Evolutionary conservation across 2,329 filamentous ascomycete genomes (phyloP), one percentile per base, ranked within the genome.

Genomic region (Penicillium sp.): DNA sequence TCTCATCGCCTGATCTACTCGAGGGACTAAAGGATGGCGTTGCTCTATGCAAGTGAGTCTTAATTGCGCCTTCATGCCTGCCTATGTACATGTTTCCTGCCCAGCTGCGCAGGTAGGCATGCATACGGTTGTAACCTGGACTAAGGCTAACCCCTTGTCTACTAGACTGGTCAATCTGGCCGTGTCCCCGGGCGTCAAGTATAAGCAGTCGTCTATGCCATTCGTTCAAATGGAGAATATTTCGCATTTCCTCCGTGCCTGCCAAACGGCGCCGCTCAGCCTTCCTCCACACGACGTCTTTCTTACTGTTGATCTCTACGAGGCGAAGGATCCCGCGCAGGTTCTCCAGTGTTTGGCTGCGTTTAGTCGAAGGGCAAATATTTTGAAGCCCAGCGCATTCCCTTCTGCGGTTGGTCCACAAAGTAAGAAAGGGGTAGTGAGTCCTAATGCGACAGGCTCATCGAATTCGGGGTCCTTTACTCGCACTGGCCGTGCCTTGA

Each of bases 181-280:
- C 35, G 89, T 90, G 25, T 84, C 87, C 15, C 89, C 90, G 0
- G 88, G 88, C 29, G 84, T 96, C 76, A 91, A 88, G 73, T 97
- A 89, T 83, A 97, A 97, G 77, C 82, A 88, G 70, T 96, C 92
- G 1, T 78, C 86, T 40, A 97, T 97, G 93, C 94, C 94, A 0
- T 99, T 99, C 72, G 93, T 97, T 40, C 94, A 99, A 75, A 97
- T 97, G 92, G 94, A 99, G 75, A 99, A 99, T 73, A 97, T 99
- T 69, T 95, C 92, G 4, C 90, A 96, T 70, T 99, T 97, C 76
- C 85, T 99, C 51, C 86, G 85, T 68, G 92, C 91, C 57, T 96
- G 92, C 79, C 90, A 96, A 75, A 80, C 84, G 49, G 85, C 89
- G 25, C 94, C 94, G 0, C 80, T 99, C 50, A 92, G 87, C 74